Conservation (phyloP, 2,329 filamentous ascomycete genomes). For the Alternaria arborescens region DNA sequence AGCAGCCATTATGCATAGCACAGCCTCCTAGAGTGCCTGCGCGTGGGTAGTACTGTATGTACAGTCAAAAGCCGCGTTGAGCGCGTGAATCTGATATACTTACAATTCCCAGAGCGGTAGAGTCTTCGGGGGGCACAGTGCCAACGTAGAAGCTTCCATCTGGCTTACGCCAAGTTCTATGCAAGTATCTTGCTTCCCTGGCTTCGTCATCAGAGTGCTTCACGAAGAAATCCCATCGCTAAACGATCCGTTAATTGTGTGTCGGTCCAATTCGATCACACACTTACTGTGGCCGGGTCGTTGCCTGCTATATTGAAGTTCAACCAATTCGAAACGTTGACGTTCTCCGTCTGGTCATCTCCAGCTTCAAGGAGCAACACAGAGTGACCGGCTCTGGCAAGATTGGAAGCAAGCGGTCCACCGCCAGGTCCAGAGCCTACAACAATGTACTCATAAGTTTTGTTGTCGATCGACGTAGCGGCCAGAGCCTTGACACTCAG, state of each 20-base stretch:
- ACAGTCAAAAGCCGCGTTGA: neutral
- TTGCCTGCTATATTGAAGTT: constrained; percentile 61
- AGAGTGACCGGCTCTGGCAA: constrained; percentile 59
- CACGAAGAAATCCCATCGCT: constrained; percentile 68
- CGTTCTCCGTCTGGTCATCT: constrained; percentile 61
- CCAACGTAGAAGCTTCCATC: constrained; percentile 64
- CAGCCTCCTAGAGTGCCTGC: constrained; percentile 66
- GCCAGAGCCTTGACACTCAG: neutral
- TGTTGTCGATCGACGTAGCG: neutral
- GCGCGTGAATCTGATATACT: neutral
- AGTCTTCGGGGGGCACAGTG: constrained; percentile 58
- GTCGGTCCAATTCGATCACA: no score
- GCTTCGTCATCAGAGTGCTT: constrained; percentile 64
- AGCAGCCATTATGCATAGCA: constrained; percentile 66
- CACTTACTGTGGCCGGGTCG: neutral
- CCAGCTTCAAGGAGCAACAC: constrained; percentile 67
- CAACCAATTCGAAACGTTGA: constrained; percentile 59
- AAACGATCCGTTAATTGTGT: neutral
- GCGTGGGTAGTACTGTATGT: constrained; percentile 61
- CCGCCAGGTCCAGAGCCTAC: constrained; percentile 54
- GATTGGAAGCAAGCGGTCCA: constrained; percentile 26
- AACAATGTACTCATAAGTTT: constrained; percentile 62
- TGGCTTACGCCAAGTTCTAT: constrained; percentile 64
- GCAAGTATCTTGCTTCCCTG: constrained; percentile 63
- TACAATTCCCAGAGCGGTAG: neutral